Base-by-base conservation (phyloP, 2,329 filamentous ascomycete species). In the Aspergillus melleus region DNA sequence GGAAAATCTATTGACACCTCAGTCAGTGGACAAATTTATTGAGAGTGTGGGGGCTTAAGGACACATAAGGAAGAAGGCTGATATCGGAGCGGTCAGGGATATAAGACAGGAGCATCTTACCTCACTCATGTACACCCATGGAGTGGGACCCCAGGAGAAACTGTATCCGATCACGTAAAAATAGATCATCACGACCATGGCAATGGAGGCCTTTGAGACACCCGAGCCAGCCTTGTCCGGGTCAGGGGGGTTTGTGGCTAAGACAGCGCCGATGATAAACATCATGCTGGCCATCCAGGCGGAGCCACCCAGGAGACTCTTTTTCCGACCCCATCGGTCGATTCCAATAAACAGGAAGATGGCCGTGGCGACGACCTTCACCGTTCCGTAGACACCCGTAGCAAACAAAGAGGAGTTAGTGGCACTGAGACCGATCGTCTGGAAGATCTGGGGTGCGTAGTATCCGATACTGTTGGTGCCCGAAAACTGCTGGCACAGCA, bases 121-220 rank as follows among this genome's bases (percentile, higher is more conserved):
- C 65, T 74, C 71, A 52, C 70, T 66, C 4, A 75, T 61, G 51
- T 74, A 74, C 5, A 73, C 72, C 73, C 72, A 76, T 1, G 73
- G 73, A 6, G 66, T 68, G 14, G 70, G 71, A 19, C 68, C 68
- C 66, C 68, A 70, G 2, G 67, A 70, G 22, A 63, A 58, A 11
- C 62, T 66, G 50, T 71, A 72, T 6, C 68, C 64, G 30, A 72
- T 71, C 10, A 67, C 69, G 32, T 82, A 82, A 5, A 84, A 79
- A 68, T 81, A 83, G 54, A 83, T 76, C 70, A 84, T 82, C 9
- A 79, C 77, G 52, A 83, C 69, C 68, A 75, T 74, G 22, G 69
- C 72, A 54, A 70, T 70, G 3, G 71, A 73, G 4, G 73, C 72
- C 2, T 61, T 55, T 1, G 74, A 76, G 52, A 76, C 71, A 11